Conservation (phyloP, 345 rosid genomes). For the Boechera stricta region DNA sequence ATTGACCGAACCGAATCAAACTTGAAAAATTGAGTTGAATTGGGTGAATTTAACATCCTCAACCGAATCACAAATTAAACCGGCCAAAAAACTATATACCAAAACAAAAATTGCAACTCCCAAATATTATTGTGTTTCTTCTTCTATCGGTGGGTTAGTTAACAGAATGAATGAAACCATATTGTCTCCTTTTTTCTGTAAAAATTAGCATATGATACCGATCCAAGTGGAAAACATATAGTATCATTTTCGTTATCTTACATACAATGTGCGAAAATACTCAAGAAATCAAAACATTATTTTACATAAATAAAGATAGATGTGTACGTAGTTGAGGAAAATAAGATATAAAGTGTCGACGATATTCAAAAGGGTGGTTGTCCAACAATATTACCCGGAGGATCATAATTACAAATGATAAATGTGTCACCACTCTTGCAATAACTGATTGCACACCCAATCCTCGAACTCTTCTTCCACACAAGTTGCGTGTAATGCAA, state of each 20-base stretch:
- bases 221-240: not conserved
- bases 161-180: not conserved
- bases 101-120: not conserved
- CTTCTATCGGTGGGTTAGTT: not conserved
- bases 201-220: not conserved
- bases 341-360: not conserved
- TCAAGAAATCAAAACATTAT: not conserved
- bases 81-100: not conserved
- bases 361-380: slow-evolving; percentile 62
- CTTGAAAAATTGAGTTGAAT: not conserved
- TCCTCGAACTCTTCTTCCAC: slow-evolving; percentile 61
- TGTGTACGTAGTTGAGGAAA: not conserved
- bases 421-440: slow-evolving; percentile 62
- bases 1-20: slow-evolving; percentile 1
- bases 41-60: not conserved
- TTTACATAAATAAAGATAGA: not conserved
- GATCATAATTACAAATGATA: slow-evolving; percentile 63
- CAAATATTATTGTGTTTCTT: not conserved
- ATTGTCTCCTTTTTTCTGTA: not conserved
- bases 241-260: not conserved
- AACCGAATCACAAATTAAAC: not conserved
- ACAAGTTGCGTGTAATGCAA: slow-evolving; percentile 69
- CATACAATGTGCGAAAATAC: not conserved
- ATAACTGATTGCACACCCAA: slow-evolving; percentile 60
- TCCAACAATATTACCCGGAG: slow-evolving; percentile 68